Base-by-base conservation (phyloP, 768 basidiomycete genomes). In the Tylopilus subfusipes region DNA sequence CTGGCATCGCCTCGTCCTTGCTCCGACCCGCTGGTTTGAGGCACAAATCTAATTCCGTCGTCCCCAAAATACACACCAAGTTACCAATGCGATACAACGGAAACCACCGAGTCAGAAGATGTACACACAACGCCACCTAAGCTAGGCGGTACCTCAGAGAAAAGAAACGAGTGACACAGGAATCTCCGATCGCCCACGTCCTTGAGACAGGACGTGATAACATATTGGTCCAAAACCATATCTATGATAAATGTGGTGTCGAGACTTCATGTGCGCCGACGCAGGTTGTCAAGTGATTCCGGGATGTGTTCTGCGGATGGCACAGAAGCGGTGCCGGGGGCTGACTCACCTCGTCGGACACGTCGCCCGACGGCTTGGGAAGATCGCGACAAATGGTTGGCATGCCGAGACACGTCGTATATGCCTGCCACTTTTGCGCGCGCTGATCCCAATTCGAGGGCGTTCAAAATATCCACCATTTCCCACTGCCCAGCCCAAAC, bases 401-500 rank as follows among this genome's bases (percentile, higher is more conserved):
- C n/a, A 53, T 56, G 45, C 53, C 55, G 33, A 42, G 42, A 36
- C 44, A 48, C 24, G 38, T 57, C 55, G 47, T 8, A 18, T 18
- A 55, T 30, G 40, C 52, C 33, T 36, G 50, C 56, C 59, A 27
- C 42, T 38, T 42, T 45, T 42, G 44, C 39, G 27, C 18, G 42
- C 38, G 18, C 18, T 49, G 54, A 48, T 57, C 24, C 30, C 33
- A n/a, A 30, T 24, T 33, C 27, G 33, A 22, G 3, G 19, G 25
- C 22, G 25, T 44, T 66, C 53, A 69, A 51, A 69, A 72, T 51
- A 62, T 53, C 68, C 68, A 69, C 68, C 68, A 69, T 50, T 58
- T 71, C 57, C 70, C 69, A 52, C 53, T 46, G n/a, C 70, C 65
- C 42, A 71, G 46, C 14, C 65, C 70, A 22, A 68, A 57, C 13